Conservation (phyloP, 2,329 filamentous ascomycete genomes). For the Paraphaeosphaeria sporulosa region DNA sequence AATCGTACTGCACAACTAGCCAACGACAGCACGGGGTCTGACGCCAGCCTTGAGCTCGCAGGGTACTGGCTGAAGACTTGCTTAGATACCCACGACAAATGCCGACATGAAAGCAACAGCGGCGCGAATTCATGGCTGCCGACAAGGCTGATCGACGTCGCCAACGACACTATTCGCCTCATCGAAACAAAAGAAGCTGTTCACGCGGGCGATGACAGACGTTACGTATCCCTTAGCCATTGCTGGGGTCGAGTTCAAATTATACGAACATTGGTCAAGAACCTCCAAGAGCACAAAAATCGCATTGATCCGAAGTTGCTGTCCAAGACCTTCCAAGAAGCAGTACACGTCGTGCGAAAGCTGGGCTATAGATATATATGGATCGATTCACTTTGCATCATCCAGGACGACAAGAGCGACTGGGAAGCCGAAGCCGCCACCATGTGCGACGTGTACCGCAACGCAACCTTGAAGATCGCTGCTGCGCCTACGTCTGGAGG, state of each 20-base stretch:
- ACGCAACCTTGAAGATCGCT: slow-evolving; percentile 30
- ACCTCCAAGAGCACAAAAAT: slow-evolving; percentile 19
- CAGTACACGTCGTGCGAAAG: slow-evolving; percentile 22
- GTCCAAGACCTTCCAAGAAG: slow-evolving; percentile 17
- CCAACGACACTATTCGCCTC: slow-evolving; percentile 16
- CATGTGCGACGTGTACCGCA: slow-evolving; percentile 36
- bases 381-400: slow-evolving; percentile 33
- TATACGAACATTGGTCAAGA: slow-evolving; percentile 27
- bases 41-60: slow-evolving; percentile 28
- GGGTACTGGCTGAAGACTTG: slow-evolving; percentile 27
- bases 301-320: slow-evolving; percentile 19
- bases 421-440: slow-evolving; percentile 34
- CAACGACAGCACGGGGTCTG: slow-evolving; percentile 27
- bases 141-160: slow-evolving; percentile 29
- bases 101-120: slow-evolving; percentile 5
- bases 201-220: slow-evolving; percentile 10
- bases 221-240: slow-evolving; percentile 31
- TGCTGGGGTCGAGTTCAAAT: slow-evolving; percentile 33
- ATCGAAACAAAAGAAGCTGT: slow-evolving; percentile 21
- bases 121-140: slow-evolving; percentile 22
- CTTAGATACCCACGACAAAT: slow-evolving; percentile 20
- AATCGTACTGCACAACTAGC: background rate
- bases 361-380: slow-evolving; percentile 28
- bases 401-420: slow-evolving; percentile 22
- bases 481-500: slow-evolving; percentile 31